phyloP scores from a whole-genome alignment of 139 green algal genomes.

The Monoraphidium neglectum region DNA sequence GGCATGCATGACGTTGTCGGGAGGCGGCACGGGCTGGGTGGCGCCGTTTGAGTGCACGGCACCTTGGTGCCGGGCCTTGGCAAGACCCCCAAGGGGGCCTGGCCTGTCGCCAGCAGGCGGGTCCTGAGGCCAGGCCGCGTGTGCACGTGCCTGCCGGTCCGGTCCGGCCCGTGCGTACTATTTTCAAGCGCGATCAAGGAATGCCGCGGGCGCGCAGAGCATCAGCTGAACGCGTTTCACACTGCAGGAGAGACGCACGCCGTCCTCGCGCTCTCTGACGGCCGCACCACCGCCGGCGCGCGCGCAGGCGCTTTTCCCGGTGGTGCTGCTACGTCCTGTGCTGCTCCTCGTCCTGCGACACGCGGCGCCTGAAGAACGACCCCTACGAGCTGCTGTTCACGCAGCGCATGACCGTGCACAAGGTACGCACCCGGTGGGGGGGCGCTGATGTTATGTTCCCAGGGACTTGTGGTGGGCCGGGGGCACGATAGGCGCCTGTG shows the following conservation, averaged over 20 bases:
- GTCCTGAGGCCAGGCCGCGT: too few species aligned
- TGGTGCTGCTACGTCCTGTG: conserved; percentile 30
- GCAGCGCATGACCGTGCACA: conserved; percentile 7
- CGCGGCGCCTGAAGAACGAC: conserved; percentile 9
- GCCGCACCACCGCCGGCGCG: background rate
- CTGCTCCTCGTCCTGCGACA: conserved; percentile 20
- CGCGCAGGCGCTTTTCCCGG: conserved; percentile 21
- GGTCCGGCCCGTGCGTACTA: background rate
- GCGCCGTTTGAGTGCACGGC: background rate
- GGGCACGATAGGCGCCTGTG: too few species aligned
- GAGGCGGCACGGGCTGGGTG: background rate
- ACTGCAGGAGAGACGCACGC: too few species aligned
- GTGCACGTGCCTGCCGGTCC: background rate
- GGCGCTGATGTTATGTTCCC: too few species aligned
- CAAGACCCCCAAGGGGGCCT: background rate
- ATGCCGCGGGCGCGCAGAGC: background rate
- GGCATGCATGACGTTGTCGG: background rate
- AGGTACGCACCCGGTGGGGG: conserved; percentile 11
- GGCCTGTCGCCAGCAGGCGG: background rate
- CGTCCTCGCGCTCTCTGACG: background rate
- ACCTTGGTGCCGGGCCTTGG: background rate
- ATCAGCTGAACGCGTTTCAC: background rate
- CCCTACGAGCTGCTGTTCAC: conserved; percentile 20
- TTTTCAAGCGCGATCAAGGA: background rate
- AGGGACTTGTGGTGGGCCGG: too few species aligned